Evolutionary conservation across 2,329 filamentous ascomycete species (phyloP), one percentile per base, ranked within the genome.

Genomic region (Xylariales sp.): DNA sequence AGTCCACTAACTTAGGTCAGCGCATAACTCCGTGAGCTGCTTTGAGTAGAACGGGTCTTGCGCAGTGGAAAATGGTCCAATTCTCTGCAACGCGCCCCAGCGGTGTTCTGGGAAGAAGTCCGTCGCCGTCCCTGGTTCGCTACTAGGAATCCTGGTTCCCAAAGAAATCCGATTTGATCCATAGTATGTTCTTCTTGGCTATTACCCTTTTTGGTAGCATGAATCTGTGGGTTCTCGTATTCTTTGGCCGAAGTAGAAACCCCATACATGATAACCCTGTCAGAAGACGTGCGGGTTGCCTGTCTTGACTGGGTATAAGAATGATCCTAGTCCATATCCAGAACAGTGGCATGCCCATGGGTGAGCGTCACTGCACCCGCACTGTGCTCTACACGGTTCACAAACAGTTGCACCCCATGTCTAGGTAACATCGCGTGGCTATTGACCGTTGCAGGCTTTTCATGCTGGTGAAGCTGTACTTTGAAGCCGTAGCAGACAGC

Each of bases 201-300:
- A 38, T 38, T 27, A 24, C 35, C 36, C 36, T 12, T 39, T 39
- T 19, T 29, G 36, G 36, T 31, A 39, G 36, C 25, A 8, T 39
- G 36, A 39, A 39, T 29, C 36, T 22, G 36, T 14, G 25, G 36
- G 29, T 39, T 39, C 36, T 39, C 36, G 36, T 39, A 39, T 39
- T 39, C 36, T 39, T 39, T 21, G 24, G 27, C 36, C 15, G 36
- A 10, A 21, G 15, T 22, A 11, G 31, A 25, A 10, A 12, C 6
- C n/a, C 22, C 14, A 9, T 19, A 9, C 36, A 12, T 16, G 11
- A 31, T 15, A 18, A 27, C 27, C 36, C 27, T 39, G 36, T 39
- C 36, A n/a, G 11, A n/a, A 16, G 21, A 29, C 8, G 10, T 28
- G 8, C 24, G 36, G 20, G 31, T 29, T 39, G 27, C 36, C 27